Evolutionary conservation across 768 basidiomycete species (phyloP), one percentile per base, ranked within the genome.

Genomic region (Tephrocybe rancida): DNA sequence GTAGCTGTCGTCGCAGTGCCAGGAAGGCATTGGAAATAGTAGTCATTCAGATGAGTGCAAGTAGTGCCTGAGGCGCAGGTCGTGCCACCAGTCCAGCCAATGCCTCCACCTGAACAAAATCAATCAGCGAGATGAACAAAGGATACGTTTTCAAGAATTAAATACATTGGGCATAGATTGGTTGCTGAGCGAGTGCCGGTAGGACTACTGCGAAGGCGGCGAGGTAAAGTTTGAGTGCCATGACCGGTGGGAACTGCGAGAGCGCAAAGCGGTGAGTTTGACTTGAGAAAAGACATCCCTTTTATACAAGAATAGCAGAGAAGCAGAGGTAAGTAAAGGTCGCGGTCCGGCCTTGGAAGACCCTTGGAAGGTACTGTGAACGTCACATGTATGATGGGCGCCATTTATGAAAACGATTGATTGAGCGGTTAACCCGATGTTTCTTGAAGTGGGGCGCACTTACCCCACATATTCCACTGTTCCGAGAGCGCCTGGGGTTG

Each of bases 1-100:
- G 63, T 13, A n/a, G 66, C 48, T 9, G 61, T 42, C 10, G 65
- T 49, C 5, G 62, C 54, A 7, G 60, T 53, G 13, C 66, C 70
- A 21, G 71, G 70, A 1, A 71, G 58, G 56, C 73, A 74, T 49
- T 74, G 73, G 10, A 57, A 71, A 55, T 70, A 75, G 11, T 50
- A 75, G n/a, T 64, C 58, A 48, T 73, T 75, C 5, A 65, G 16
- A 5, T 38, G 38, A 24, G 53, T 62, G 54, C 75, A 76, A 3
- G 61, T 58, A 25, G 69, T 46, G 1, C 73, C 72, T 41, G 71
- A 55, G 3, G 61, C 68, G 56, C 75, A 76, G 3, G 67, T 66
- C 14, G 70, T 73, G 3, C 55, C 54, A 16, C 73, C 74, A 41
- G 58, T 64, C 70, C 71, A 76, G 3, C 69, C 68, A 16, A 62